A percentile compares a stretch with the other conserved stretches of the same genome.
Conservation (phyloP, 768 basidiomycete species). For the Termitomyces sp. region DNA sequence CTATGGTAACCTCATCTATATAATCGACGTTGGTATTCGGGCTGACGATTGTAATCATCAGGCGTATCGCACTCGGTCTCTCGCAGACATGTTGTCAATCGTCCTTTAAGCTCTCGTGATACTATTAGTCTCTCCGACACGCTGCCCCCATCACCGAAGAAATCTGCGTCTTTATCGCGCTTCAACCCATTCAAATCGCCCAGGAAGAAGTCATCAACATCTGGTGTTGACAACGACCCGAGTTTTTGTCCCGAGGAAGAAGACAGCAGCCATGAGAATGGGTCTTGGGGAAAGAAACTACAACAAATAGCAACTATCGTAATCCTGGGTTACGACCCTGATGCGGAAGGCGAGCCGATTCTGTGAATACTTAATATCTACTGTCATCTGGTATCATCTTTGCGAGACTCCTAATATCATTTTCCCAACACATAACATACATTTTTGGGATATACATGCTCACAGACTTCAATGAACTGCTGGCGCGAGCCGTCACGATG, state of each 20-base stretch:
- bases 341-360: background rate
- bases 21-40: background rate
- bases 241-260: background rate
- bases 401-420: no score
- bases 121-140: background rate
- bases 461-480: background rate
- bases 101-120: background rate
- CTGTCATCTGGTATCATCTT: no score
- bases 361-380: background rate
- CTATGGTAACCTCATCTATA: background rate
- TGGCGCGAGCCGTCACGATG: background rate
- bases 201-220: background rate
- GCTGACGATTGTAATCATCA: background rate
- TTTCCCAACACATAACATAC: background rate
- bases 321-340: background rate
- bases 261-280: background rate
- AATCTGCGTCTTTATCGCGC: background rate
- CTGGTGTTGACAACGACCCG: background rate
- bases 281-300: conserved; percentile 5
- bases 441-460: no score
- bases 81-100: background rate
- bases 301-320: background rate
- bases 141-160: background rate
- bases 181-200: background rate
- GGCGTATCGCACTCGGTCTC: background rate